Conservation (phyloP, 2,329 filamentous ascomycete species). For the Sphaerulina vaccinii region DNA sequence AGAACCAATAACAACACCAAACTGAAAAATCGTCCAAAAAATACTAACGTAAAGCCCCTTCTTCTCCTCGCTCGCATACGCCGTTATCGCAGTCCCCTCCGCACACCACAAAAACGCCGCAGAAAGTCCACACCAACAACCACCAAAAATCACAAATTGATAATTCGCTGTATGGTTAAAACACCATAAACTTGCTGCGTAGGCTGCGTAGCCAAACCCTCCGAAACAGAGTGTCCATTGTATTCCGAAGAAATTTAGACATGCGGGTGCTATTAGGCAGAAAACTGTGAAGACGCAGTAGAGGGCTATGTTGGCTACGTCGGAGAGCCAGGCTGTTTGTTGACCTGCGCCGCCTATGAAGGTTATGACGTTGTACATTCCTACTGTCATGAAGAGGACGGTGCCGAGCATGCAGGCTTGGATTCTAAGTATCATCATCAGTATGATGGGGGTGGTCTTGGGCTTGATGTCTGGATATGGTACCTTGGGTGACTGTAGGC, state of each 20-base stretch:
- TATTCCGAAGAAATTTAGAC: conserved; percentile 5
- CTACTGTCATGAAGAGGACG: conserved; percentile 11
- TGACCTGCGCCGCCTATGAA: conserved; percentile 10
- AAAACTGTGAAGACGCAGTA: conserved; percentile 7
- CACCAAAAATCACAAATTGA: conserved; percentile 9
- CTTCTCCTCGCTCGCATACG: conserved; percentile 6
- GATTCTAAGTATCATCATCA: too few species aligned
- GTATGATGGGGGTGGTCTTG: too few species aligned
- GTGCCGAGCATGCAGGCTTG: conserved; percentile 10
- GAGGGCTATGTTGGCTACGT: conserved; percentile 8
- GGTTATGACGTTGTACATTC: conserved; percentile 14
- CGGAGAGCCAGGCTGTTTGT: conserved; percentile 6
- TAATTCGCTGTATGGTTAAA: conserved; percentile 8
- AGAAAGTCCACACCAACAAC: conserved; percentile 6
- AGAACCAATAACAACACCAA: conserved; percentile 4
- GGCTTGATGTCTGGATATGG: too few species aligned
- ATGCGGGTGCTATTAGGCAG: conserved; percentile 6
- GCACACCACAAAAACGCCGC: conserved; percentile 9
- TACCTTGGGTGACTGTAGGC: conserved; percentile 10
- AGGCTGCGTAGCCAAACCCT: conserved; percentile 8
- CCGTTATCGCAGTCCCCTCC: conserved; percentile 8
- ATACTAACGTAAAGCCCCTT: conserved; percentile 6
- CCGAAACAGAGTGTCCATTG: conserved; percentile 12
- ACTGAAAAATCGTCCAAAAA: conserved; percentile 12
- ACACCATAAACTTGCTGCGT: conserved; percentile 7